Evolutionary conservation across 345 rosid species (phyloP).

Genomic region (Rhodomyrtus tomentosa): DNA sequence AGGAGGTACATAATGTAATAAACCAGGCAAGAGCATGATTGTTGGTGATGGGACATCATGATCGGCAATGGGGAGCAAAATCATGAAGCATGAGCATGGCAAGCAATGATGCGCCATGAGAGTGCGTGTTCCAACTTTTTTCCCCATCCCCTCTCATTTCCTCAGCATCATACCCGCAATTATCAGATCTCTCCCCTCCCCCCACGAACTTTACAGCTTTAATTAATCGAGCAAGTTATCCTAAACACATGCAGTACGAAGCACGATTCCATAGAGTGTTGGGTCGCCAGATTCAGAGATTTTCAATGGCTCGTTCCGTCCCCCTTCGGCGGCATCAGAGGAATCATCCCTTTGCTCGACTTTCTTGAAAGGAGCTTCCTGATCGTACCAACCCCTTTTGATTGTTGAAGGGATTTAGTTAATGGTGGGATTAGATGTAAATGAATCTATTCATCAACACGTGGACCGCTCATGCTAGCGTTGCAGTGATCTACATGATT

Average conservation of each 20-base stretch:
- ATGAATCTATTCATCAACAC: not conserved
- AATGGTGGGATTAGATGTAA: not conserved
- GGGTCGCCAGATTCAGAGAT: not conserved
- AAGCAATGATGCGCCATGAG: not conserved
- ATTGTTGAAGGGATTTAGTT: not conserved
- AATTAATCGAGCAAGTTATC: not conserved
- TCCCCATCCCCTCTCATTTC: not conserved
- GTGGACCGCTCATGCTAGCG: not conserved
- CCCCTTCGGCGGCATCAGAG: rapidly evolving
- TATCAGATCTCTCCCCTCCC: not conserved
- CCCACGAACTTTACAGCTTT: not conserved
- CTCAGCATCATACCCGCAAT: not conserved
- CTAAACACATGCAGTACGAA: not conserved
- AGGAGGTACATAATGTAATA: not conserved
- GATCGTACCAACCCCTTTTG: not conserved
- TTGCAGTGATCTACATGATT: not conserved
- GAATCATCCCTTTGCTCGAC: not conserved
- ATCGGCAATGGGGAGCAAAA: not conserved
- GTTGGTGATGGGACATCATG: not conserved
- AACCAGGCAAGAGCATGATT: not conserved
- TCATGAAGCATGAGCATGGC: not conserved
- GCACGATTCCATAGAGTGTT: not conserved
- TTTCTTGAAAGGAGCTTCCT: not conserved
- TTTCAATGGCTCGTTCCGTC: not conserved
- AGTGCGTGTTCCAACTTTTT: not conserved